Conservation (phyloP, 306 rosid genomes). For the Vicia villosa region DNA sequence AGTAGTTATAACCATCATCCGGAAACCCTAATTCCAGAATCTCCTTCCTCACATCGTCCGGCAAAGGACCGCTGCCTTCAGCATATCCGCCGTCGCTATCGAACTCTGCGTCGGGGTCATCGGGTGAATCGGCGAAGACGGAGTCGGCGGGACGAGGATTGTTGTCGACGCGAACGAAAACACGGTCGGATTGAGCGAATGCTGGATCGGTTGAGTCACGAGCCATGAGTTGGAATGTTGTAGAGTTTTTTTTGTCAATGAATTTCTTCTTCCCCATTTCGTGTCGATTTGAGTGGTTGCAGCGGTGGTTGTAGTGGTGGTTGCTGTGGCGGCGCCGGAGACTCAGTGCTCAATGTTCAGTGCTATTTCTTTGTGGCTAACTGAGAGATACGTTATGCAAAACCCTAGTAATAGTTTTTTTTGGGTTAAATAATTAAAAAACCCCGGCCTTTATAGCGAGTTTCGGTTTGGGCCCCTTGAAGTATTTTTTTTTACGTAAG, state of each 20-base stretch:
- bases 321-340: not conserved
- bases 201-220: conserved; percentile 84
- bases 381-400: not conserved
- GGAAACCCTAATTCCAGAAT: conserved; percentile 89
- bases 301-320: not conserved
- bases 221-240: conserved; percentile 69
- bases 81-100: not conserved
- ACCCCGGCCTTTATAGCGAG: too few species aligned
- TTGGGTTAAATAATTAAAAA: too few species aligned
- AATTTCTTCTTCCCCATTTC: conserved; percentile 58
- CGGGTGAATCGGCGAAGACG: conserved; percentile 63
- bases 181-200: conserved; percentile 62
- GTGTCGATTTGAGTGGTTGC: not conserved
- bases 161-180: conserved; percentile 78
- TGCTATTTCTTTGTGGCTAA: not conserved
- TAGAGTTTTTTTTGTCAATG: conserved; percentile 76
- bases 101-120: conserved; percentile 45
- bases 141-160: conserved; percentile 46
- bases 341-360: not conserved
- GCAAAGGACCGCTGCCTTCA: conserved; percentile 28
- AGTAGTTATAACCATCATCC: conserved; percentile 88
- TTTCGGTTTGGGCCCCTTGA: too few species aligned
- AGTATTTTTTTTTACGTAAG: too few species aligned
- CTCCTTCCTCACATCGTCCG: conserved; percentile 68
- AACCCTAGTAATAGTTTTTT: not conserved